Conservation (phyloP, 352 stramenopile genomes). For the Pythium sukuiense region DNA sequence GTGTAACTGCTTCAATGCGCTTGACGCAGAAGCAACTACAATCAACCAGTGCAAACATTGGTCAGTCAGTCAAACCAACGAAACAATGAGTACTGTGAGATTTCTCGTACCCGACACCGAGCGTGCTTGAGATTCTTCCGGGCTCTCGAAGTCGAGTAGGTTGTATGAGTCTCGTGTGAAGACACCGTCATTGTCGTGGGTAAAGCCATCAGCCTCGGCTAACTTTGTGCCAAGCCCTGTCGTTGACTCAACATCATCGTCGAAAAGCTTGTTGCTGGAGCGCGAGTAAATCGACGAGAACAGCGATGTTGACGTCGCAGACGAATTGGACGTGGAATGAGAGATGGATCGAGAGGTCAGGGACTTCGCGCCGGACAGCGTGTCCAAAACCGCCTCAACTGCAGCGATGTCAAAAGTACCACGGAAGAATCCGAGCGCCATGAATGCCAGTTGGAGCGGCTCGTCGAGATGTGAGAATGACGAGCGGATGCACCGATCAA, state of each 20-base stretch:
- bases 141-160: constrained; percentile 65
- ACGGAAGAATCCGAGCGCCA: constrained; percentile 80
- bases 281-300: constrained; percentile 51
- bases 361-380: neutral
- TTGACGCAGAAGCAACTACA: constrained; percentile 42
- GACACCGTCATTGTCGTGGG: constrained; percentile 69
- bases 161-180: constrained; percentile 79
- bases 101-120: constrained; percentile 29
- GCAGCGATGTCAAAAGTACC: constrained; percentile 72
- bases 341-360: constrained; percentile 15
- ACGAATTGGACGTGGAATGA: constrained; percentile 27
- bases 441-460: constrained; percentile 67
- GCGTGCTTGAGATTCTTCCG: constrained; percentile 59
- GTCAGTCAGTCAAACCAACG: neutral
- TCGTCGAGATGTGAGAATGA: constrained; percentile 77
- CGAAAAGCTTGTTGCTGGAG: constrained; percentile 14
- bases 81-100: neutral
- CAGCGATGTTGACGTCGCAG: constrained; percentile 13
- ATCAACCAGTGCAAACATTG: neutral
- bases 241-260: constrained; percentile 56
- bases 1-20: constrained; percentile 62
- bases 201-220: constrained; percentile 67
- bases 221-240: constrained; percentile 67
- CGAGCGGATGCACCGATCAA: constrained; percentile 80
- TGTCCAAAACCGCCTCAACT: constrained; percentile 57